Evolutionary conservation across 164 flowering plant genomes (phyloP), one percentile per base, ranked within the genome.

Genomic region (Platanus orientalis): DNA sequence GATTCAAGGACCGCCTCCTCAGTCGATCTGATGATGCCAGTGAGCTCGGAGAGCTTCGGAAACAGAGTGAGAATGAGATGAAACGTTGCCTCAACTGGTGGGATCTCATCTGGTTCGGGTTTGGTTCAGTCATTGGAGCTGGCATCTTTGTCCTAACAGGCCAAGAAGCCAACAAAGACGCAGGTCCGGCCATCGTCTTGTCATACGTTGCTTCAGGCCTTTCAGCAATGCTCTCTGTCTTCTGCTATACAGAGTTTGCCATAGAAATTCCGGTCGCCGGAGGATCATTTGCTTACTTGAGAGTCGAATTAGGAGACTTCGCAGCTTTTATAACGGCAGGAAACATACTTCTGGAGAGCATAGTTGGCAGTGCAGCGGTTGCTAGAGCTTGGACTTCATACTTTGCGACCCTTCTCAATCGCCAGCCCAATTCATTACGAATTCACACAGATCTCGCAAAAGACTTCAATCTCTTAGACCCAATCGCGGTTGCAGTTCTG

Each of bases 371-470:
- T 40, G 91, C 95, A 34, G 89, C 85, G 9, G 85, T 86, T 7
- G 85, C 91, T 20, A 68, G 95, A 47, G 60, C 85, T 21, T 88
- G 95, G 88, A 85, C 91, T 42, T 88, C 95, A 19, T 88, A 86
- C 73, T 78, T 83, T 60, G 63, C 94, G 0, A 73, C 76, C 1
- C 85, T 87, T 21, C 30, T 75, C 45, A 72, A 84, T 54, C 83
- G 63, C 12, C 67, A 53, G 16, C 57, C 76, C 19, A 68, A 84
- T 62, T 69, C 77, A 0, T 57, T 87, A 0, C 65, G 83, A 24
- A 79, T 87, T 58, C 76, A 75, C 36, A 73, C 79, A 27, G 59
- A 67, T 58, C 81, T 85, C 12, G 49, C 44, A 0, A 65, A 77
- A 0, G 85, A 75, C 13, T 85, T 62, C 71, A 80, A 80, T 63